Evolutionary conservation across 2,329 filamentous ascomycete species (phyloP), one percentile per base, ranked within the genome.

Genomic region (Alternaria consortialis): DNA sequence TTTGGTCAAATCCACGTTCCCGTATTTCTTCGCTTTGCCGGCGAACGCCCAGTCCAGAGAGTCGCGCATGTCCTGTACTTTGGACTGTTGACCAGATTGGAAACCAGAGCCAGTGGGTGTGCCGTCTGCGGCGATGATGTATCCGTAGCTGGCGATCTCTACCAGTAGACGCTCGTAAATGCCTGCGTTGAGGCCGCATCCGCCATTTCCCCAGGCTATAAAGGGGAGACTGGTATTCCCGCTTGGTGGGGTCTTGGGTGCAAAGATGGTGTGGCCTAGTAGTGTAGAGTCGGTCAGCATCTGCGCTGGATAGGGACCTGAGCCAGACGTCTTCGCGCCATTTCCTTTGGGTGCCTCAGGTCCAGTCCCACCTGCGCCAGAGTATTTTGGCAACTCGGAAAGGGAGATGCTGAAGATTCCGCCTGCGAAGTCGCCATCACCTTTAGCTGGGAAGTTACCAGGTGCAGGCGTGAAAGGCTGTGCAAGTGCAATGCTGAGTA

Each of bases 391-490:
- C 15, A 69, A 61, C 29, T 72, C 62, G n/a, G 62, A 55, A 7
- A 72, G 60, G 8, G 67, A 55, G n/a, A 69, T 64, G 42, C 54
- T 56, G 63, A 72, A 70, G 53, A 72, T 70, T 15, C 66, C 66
- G 25, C 69, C 66, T 5, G 66, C 69, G 34, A 56, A 68, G 59
- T 68, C 63, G 43, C 67, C 65, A 51, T 71, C 68, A 37, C 62
- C 65, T 42, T 63, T 70, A 23, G 64, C 64, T 20, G 66, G 67
- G 46, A 67, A 69, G 51, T 68, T 64, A 5, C 65, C 55, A 17
- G 65, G 61, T 39, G 43, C 17, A 13, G 65, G 65, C 17, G n/a
- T 59, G 50, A 69, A 68, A 13, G 61, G 52, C 37, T 65, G 63
- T 31, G 58, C 23, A 42, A 46, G 13, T 32, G 48, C 53, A 7